Base-by-base conservation (phyloP, 768 basidiomycete genomes). In the Lactarius pseudohatsudake region DNA sequence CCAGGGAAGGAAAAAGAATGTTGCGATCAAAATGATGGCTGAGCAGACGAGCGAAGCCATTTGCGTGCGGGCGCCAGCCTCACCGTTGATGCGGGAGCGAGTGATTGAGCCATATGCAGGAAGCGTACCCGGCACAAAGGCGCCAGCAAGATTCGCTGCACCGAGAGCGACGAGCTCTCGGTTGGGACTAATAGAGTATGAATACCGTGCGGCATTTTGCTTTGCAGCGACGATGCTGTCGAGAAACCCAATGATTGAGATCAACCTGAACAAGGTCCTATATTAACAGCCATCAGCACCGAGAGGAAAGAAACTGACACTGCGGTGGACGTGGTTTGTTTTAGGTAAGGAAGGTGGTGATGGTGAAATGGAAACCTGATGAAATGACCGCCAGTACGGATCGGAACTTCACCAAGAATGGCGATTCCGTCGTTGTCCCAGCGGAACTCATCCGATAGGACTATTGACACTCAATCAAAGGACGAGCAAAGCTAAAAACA, bases 181-280 rank as follows among this genome's bases (percentile, higher is more conserved):
- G 74, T 98, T 99, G 0, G 95, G 94, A 69, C 87, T 91, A 69
- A 98, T 91, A 0, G 91, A 84, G 75, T 98, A 89, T 3, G 92
- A 91, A 73, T 89, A 98, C 15, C 88, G 87, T 4, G 86, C 84
- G 0, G 87, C 86, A 66, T 91, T 96, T 75, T 98, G 95, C 73
- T 98, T 97, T 2, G 96, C 96, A 0, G 95, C 92, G 2, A 95
- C 94, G 68, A 97, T 94, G 67, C 91, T 93, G 75, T 99, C 96
- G 67, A 99, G 79, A 75, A 96, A 97, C 1, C 97, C 97, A 26
- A 94, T 84, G 50, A 96, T 82, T 0, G 91, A 85, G 59, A 92
- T 89, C 61, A 94, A 75, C 38, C 90, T 92, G 70, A 22, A 38
- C 53, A 47, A 22, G 22, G 54, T n/a, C 28, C 34, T n/a, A 58